Evolutionary conservation across 192 early-diverging fungal species (phyloP).

Genomic region (Phycomyces blakesleeanus): DNA sequence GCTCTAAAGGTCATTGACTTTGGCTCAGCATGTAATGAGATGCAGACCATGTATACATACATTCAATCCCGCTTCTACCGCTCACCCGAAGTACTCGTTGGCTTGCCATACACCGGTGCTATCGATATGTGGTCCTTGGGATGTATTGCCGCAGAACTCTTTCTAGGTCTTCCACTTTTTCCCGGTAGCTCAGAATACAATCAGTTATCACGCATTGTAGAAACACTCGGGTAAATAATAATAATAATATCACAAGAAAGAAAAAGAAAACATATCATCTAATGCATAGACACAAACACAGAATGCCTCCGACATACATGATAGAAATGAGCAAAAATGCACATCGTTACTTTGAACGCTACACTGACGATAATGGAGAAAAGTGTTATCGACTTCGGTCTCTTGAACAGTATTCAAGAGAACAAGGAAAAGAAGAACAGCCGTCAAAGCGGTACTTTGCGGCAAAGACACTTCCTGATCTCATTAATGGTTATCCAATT

Average conservation of each 20-base stretch:
- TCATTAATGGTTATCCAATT: slow-evolving; percentile 85
- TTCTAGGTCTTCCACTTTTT: slow-evolving; percentile 91
- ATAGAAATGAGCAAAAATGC: slow-evolving; percentile 89
- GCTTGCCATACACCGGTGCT: slow-evolving; percentile 84
- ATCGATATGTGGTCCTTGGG: slow-evolving; percentile 99
- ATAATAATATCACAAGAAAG: too few species aligned
- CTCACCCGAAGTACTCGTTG: slow-evolving; percentile 92
- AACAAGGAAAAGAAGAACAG: slow-evolving; percentile 82
- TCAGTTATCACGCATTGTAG: slow-evolving; percentile 90
- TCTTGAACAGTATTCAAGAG: slow-evolving; percentile 75
- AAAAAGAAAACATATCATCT: too few species aligned
- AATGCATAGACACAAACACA: slow-evolving; percentile 13
- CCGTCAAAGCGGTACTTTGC: slow-evolving; percentile 91
- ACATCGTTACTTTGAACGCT: slow-evolving; percentile 81
- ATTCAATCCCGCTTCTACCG: slow-evolving; percentile 98
- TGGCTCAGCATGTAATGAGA: slow-evolving; percentile 95
- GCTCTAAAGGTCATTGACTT: slow-evolving; percentile 98
- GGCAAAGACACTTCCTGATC: slow-evolving; percentile 81
- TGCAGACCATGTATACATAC: slow-evolving; percentile 94
- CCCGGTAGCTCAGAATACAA: slow-evolving; percentile 96
- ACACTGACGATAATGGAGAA: slow-evolving; percentile 32
- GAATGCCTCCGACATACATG: slow-evolving; percentile 86
- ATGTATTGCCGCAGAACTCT: slow-evolving; percentile 97
- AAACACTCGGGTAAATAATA: slow-evolving; percentile 74
- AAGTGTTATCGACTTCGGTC: slow-evolving; percentile 67